A percentile compares a stretch with the other conserved stretches of the same genome.
phyloP scores from a whole-genome alignment of 169 alveolate species.

The Sarcocystis neurona region DNA sequence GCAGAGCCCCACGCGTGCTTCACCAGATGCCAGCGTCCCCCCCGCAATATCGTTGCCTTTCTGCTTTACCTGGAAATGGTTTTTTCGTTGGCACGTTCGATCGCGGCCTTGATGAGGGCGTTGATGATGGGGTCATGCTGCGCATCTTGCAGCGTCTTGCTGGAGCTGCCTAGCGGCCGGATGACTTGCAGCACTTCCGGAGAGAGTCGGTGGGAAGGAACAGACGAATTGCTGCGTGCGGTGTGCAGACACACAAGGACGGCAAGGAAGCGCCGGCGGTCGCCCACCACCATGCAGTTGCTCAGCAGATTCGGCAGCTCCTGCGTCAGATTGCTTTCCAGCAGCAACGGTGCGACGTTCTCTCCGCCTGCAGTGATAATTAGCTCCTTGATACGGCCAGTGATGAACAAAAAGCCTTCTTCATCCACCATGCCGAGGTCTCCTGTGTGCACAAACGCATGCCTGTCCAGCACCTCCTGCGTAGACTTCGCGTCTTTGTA shows the following conservation, averaged over 20 bases:
- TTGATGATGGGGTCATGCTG: constrained; percentile 55
- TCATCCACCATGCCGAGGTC: constrained; percentile 82
- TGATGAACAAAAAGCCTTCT: constrained; percentile 71
- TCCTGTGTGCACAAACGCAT: constrained; percentile 87
- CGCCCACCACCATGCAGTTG: constrained; percentile 82
- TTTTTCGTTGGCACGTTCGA: constrained; percentile 70
- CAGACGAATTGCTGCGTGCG: constrained; percentile 63
- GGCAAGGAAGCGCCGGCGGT: constrained; percentile 73
- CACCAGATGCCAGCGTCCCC: not conserved
- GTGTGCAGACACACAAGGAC: constrained; percentile 76
- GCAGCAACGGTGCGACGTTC: constrained; percentile 83
- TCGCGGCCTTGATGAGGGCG: constrained; percentile 51
- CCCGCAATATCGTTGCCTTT: not conserved
- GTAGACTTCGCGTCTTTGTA: constrained; percentile 77
- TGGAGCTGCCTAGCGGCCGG: constrained; percentile 27
- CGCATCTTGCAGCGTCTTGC: constrained; percentile 70
- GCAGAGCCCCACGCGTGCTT: not conserved
- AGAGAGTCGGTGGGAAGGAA: constrained; percentile 63
- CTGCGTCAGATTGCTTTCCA: constrained; percentile 70
- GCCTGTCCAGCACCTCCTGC: constrained; percentile 72
- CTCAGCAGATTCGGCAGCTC: constrained; percentile 68
- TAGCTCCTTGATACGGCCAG: constrained; percentile 83
- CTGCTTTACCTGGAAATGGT: constrained; percentile 71
- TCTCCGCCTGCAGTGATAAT: constrained; percentile 88
- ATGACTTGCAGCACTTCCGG: constrained; percentile 14